Base-by-base conservation (phyloP, 2,329 filamentous ascomycete species). In the Aplosporella prunicola region DNA sequence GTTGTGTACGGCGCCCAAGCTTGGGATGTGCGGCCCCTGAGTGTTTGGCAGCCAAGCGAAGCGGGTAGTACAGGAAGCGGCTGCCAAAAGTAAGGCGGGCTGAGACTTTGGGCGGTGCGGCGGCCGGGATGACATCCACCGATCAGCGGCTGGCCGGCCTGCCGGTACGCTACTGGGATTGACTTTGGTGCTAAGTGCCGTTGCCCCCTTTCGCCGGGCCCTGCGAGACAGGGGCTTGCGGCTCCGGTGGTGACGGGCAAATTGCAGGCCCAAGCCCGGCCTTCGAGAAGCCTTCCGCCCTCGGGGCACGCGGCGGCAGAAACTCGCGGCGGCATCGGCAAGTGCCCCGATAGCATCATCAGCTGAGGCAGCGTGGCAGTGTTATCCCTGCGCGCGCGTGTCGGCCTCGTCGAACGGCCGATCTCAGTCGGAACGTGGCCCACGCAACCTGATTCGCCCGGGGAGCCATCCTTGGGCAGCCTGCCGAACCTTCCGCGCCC, bases 141-240 rank as follows among this genome's bases (percentile, higher is more conserved):
- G 38, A 40, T 40, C 38, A 40, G 38, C 38, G 38, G 14, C 14
- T 27, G 25, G 31, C 38, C 38, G 32, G 27, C 26, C 24, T 26
- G 32, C 32, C 38, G 38, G 38, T 34, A 30, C 38, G 38, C 32
- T 35, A 35, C 25, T 31, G 38, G 32, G 32, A 31, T 40, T 29
- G 30, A 40, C 31, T 40, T 29, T 31, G 26, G 14, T 25, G 32
- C 37, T 40, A 40, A 30, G 26, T 32, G 22, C 38, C 38, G 38
- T 40, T 40, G 38, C 32, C 37, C 37, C 30, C 37, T 29, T 39
- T 39, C 25, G 24, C 23, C 27, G 30, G 37, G 37, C 37, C 37
- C 37, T 25, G 37, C 35, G 29, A 23, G 37, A 28, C 37, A 28
- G 25, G 29, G 37, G 31, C 31, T 31, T 33, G 37, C 37, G 37